Base-by-base conservation (phyloP, 2,329 filamentous ascomycete genomes). In the Thelonectria blattea region DNA sequence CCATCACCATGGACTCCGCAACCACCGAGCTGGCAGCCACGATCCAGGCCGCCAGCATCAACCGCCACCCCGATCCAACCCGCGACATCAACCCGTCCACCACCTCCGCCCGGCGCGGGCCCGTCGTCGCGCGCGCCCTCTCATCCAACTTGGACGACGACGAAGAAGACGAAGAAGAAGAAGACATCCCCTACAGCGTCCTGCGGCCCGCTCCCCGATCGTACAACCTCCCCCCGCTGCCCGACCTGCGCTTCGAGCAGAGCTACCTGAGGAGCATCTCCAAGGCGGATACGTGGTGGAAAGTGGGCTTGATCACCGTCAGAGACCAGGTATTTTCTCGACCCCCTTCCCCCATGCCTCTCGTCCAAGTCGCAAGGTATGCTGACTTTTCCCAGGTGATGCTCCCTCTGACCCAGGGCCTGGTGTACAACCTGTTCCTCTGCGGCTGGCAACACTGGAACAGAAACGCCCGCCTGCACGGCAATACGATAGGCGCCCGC, bases 191-290 rank as follows among this genome's bases (percentile, higher is more conserved):
- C 12, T 81, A 88, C 62, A 89, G 86, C 65, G 83, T 89, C 5
- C 76, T 93, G 52, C 81, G 81, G 45, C 81, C 87, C 48, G 76
- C 81, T 56, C 79, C 79, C 52, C 81, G 80, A 49, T 71, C 72
- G 48, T 75, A 77, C 37, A 75, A 78, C 42, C 79, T 88, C 56
- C 85, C 84, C 30, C 85, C 87, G 9, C 85, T 97, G 72, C 93
- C 93, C 4, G 95, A 99, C 79, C 81, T 99, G 67, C 87, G 95
- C 45, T 98, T 98, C 78, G 95, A 99, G 80, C 95, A 99, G 84
- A 97, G 93, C 82, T 99, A 99, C 76, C 85, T 99, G 56, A 90
- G 91, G 70, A 96, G 93, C 78, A 91, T 99, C 68, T 86, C 89
- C 65, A 83, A 87, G 57, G 92, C 93, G 37, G 86, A 95, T 66